Base-by-base conservation (phyloP, 331 rosid species). In the Saraca asoca region DNA sequence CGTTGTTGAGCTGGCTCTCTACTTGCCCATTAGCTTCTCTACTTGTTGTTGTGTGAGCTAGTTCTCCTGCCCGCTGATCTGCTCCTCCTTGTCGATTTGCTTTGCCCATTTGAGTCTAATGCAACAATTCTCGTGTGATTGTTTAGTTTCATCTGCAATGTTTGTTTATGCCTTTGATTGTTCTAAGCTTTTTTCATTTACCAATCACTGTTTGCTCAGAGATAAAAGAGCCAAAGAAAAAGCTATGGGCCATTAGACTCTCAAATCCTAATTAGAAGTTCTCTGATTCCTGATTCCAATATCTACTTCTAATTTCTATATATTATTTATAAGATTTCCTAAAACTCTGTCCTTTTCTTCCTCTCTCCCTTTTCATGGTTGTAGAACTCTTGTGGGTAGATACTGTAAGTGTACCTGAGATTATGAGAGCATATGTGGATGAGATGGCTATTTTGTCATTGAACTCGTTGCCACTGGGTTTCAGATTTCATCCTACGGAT, bases 401-500 rank as follows among this genome's bases (percentile, higher is more conserved):
- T 14, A 24, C 17, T 61, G 12, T 11, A 75, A 76, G 82, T 74
- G 68, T 35, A 50, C 58, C 5, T 37, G 33, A 16, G 69, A 15
- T 12, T 62, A 62, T 49, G 66, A 17, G 66, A 58, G 34, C 9
- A 35, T 76, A 68, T 1, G 73, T 43, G 9, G 71, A 51, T 13
- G 85, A 78, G 46, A 41, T 78, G 81, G 73, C 79, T 1, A 79
- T 78, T 39, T 46, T 80, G 49, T 77, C 95, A 7, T 46, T 86
- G 55, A 63, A 46, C 24, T 74, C 96, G 4, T 75, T 94, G 42
- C 99, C 99, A 0, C 46, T 90, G 50, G 99, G 99, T 51, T 94
- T 88, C 74, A 83, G 99, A 78, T 94, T 94, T 15, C 54, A 96
- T 38, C 99, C 99, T 0, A 81, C 88, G 4, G 99, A 94, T 8